These are phyloP conservation scores for Suillus fuscotomentosus DNA, from an alignment of 768 basidiomycete genomes.

Conservation along the genomic window DNA sequence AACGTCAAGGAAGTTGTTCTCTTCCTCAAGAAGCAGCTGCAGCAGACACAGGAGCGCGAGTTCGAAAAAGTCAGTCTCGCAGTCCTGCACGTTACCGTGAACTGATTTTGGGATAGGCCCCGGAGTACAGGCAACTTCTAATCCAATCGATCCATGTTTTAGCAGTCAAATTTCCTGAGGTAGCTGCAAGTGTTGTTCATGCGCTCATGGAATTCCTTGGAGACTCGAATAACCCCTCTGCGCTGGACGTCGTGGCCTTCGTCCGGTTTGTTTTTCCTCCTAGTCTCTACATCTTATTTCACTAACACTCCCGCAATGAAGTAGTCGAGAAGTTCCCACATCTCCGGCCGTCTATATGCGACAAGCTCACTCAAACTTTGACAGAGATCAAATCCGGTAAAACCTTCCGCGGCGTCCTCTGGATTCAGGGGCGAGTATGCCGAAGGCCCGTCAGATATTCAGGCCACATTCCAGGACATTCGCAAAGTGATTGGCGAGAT, in stretches of 20 bases:
- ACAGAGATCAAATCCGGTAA: constrained; percentile 88
- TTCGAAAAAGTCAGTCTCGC: too few relatives aligned
- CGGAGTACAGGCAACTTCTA: constrained; percentile 93
- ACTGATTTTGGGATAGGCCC: constrained; percentile 34
- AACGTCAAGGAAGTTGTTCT: too few relatives aligned
- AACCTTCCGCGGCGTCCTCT: constrained; percentile 94
- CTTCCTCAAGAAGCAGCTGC: too few relatives aligned
- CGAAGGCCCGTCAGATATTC: constrained; percentile 54
- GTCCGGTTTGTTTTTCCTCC: not conserved
- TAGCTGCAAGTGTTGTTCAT: constrained; percentile 93
- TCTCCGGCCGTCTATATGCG: constrained; percentile 77
- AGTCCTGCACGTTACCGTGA: too few relatives aligned
- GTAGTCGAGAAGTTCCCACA: constrained; percentile 56
- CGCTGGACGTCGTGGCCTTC: not conserved
- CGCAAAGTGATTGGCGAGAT: too few relatives aligned
- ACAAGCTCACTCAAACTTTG: constrained; percentile 60
- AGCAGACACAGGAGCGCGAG: too few relatives aligned
- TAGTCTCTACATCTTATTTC: not conserved
- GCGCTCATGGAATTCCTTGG: constrained; percentile 90
- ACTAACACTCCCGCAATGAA: constrained; percentile 48
- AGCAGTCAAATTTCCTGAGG: constrained; percentile 95
- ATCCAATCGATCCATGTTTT: constrained; percentile 97
- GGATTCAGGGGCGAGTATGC: constrained; percentile 68
- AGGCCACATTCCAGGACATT: too few relatives aligned
- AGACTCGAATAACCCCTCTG: constrained; percentile 36